These are phyloP conservation scores for Fusarium nodosum DNA, from an alignment of 2,329 filamentous ascomycete species.

Conservation along the genomic window DNA sequence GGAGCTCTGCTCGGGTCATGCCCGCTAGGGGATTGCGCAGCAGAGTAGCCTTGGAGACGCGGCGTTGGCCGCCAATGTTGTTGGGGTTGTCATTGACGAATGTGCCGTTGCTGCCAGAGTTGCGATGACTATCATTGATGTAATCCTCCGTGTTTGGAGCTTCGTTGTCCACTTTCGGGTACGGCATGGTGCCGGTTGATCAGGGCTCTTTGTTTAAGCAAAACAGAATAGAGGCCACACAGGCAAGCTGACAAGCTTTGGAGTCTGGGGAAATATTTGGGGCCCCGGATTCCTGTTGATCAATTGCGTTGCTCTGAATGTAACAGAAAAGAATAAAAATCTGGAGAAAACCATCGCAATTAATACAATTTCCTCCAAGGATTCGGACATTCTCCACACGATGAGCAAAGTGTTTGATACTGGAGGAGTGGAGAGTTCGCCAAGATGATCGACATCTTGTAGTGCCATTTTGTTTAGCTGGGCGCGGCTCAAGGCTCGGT, in stretches of 20 bases:
- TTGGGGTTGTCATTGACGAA: constrained; percentile 38
- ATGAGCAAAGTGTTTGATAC: neutral
- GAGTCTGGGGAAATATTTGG: constrained; percentile 21
- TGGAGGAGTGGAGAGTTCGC: constrained; percentile 38
- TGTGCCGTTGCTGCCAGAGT: constrained; percentile 43
- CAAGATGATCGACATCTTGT: constrained; percentile 39
- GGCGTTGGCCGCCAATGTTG: constrained; percentile 14
- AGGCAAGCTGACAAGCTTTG: neutral
- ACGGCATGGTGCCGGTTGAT: constrained; percentile 42
- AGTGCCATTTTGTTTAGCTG: constrained; percentile 28
- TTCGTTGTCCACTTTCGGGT: constrained; percentile 45
- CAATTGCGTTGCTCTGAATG: neutral
- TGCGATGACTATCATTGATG: constrained; percentile 13
- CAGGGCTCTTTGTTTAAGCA: rapidly evolving
- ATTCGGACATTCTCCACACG: neutral
- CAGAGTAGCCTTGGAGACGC: constrained; percentile 47
- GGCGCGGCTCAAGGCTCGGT: constrained; percentile 27
- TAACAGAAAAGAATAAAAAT: neutral
- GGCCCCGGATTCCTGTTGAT: constrained; percentile 23
- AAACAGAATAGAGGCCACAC: neutral
- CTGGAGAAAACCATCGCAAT: neutral
- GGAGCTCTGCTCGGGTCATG: constrained; percentile 49
- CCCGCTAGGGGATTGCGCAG: constrained; percentile 52
- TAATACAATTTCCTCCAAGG: constrained; percentile 24
- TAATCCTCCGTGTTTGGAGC: constrained; percentile 37